Evolutionary conservation across 257 asterid genomes (phyloP).

Genomic region (Solanum ossicruentum): DNA sequence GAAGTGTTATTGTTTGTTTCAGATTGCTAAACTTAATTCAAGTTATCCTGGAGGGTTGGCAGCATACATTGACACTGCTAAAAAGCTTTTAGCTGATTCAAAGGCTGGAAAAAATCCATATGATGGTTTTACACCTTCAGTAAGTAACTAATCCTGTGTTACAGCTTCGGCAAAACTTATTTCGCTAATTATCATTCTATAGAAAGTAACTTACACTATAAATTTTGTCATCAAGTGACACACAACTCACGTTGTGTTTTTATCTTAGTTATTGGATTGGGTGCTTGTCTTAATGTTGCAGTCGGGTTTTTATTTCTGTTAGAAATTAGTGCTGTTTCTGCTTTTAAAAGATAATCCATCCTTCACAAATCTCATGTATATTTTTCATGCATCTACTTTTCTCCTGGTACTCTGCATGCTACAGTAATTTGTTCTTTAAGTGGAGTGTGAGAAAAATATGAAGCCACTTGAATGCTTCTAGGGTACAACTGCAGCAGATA

Average conservation of each 20-base stretch:
- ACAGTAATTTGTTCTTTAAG: neutral
- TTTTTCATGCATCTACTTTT: neutral
- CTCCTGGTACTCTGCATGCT: neutral
- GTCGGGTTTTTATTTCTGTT: neutral
- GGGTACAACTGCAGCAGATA: neutral
- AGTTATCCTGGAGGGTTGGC: slow-evolving; percentile 86
- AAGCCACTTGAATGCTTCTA: neutral
- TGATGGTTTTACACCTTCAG: slow-evolving; percentile 94
- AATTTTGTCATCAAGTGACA: neutral
- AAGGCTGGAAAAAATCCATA: slow-evolving; percentile 93
- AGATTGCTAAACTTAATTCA: slow-evolving; percentile 72
- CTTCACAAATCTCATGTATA: neutral
- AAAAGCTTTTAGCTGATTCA: slow-evolving; percentile 88
- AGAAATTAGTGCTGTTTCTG: neutral
- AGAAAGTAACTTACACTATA: neutral
- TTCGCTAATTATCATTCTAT: neutral
- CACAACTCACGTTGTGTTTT: neutral
- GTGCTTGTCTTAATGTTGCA: neutral
- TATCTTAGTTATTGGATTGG: neutral
- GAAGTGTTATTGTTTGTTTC: slow-evolving; percentile 5
- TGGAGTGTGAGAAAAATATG: neutral
- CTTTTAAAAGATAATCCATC: neutral
- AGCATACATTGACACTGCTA: slow-evolving; percentile 73
- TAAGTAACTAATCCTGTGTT: slow-evolving; percentile 30
- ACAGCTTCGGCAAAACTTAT: neutral